These are phyloP conservation scores for Lepraria neglecta DNA, from an alignment of 495 filamentous ascomycete species.

Conservation along the genomic window DNA sequence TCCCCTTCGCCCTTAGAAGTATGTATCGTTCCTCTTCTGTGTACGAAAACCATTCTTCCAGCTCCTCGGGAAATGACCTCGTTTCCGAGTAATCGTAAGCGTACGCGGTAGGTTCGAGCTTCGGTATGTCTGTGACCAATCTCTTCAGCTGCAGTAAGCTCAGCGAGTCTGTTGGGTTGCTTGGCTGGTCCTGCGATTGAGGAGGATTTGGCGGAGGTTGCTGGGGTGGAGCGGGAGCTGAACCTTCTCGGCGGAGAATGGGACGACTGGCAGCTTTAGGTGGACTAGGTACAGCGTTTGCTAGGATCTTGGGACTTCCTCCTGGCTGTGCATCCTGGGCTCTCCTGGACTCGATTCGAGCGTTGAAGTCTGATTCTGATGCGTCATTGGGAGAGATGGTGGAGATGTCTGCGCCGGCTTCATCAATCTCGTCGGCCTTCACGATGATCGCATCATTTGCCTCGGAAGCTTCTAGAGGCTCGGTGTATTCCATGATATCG, in stretches of 20 bases:
- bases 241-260: constrained; percentile 49
- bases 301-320: constrained; percentile 23
- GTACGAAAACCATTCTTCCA: constrained; percentile 97
- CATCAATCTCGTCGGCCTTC: constrained; percentile 51
- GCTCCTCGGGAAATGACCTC: constrained; percentile 72
- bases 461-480: not conserved
- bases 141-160: constrained; percentile 74
- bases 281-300: constrained; percentile 27
- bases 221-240: constrained; percentile 48
- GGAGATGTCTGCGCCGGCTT: constrained; percentile 49
- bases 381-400: constrained; percentile 38
- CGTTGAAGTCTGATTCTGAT: constrained; percentile 45
- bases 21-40: constrained; percentile 64
- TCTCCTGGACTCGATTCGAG: constrained; percentile 39
- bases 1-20: constrained; percentile 60
- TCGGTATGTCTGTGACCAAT: constrained; percentile 76
- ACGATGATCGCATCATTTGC: constrained; percentile 37
- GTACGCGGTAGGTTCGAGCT: constrained; percentile 75
- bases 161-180: constrained; percentile 62
- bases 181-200: constrained; percentile 39
- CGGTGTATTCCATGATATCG: constrained; percentile 13
- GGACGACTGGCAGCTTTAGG: constrained; percentile 38
- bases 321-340: constrained; percentile 26
- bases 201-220: constrained; percentile 53
- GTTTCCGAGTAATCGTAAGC: constrained; percentile 86